These are phyloP conservation scores for Babesia bovis DNA, from an alignment of 169 alveolate genomes.

Conservation along the genomic window DNA sequence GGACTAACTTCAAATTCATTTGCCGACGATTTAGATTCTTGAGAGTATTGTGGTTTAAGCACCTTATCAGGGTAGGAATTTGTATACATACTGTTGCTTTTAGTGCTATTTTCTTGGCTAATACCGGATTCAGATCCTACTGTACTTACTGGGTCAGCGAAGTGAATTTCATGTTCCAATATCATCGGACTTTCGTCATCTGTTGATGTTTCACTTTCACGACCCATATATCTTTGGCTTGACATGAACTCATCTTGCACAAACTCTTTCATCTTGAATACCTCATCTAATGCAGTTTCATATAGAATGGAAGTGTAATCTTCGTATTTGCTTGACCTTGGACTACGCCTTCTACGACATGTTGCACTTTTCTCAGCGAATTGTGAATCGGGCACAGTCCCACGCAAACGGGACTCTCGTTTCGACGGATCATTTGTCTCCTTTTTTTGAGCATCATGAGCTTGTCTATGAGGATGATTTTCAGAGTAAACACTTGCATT, in stretches of 20 bases:
- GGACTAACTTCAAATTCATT: background rate
- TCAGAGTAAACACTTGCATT: too few species aligned
- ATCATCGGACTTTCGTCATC: constrained; percentile 12
- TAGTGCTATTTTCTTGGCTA: background rate
- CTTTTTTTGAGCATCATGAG: background rate
- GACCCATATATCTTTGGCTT: background rate
- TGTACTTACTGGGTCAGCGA: background rate
- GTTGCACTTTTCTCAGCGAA: constrained; percentile 1
- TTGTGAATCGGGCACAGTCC: constrained; percentile 1
- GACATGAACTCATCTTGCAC: background rate
- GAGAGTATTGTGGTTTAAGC: background rate
- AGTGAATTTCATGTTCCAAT: background rate
- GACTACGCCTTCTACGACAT: background rate
- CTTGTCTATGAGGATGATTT: background rate
- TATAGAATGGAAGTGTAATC: background rate
- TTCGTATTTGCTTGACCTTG: background rate
- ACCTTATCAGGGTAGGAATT: background rate
- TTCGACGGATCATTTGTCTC: constrained; percentile 3
- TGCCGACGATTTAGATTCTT: background rate
- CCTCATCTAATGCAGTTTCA: constrained; percentile 3
- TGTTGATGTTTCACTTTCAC: constrained; percentile 6
- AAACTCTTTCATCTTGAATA: background rate
- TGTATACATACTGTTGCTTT: background rate
- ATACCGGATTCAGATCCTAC: background rate
- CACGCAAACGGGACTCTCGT: constrained; percentile 19